These are phyloP conservation scores for Penicillium sp. DNA, from an alignment of 2,329 filamentous ascomycete species.

Conservation along the genomic window DNA sequence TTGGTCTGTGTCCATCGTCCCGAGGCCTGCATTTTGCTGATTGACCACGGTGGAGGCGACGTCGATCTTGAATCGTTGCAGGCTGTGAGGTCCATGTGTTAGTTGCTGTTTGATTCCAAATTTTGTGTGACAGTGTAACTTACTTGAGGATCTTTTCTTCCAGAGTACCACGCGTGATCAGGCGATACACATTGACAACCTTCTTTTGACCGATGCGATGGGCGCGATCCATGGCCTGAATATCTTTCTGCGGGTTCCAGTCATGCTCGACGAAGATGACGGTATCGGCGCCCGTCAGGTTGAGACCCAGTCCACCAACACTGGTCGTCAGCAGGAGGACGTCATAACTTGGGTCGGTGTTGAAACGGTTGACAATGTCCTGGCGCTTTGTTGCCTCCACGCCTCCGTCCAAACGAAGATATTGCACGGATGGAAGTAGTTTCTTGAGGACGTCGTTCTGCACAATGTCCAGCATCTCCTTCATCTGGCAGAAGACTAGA, in stretches of 20 bases:
- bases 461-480: conserved; percentile 99
- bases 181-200: conserved; percentile 96
- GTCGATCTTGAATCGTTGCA: conserved; percentile 99
- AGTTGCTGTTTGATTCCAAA: conserved; percentile 10
- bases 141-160: conserved; percentile 95
- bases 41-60: conserved; percentile 97
- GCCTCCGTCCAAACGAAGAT: conserved; percentile 85
- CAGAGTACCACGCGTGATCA: conserved; percentile 91
- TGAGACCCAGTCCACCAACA: conserved; percentile 89
- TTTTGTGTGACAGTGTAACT: conserved; percentile 31
- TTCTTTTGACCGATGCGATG: conserved; percentile 99
- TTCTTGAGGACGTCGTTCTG: conserved; percentile 87
- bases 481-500: conserved; percentile 98
- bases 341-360: conserved; percentile 94
- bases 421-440: conserved; percentile 88
- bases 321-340: conserved; percentile 89
- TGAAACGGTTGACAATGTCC: conserved; percentile 98
- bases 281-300: conserved; percentile 93
- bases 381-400: conserved; percentile 92
- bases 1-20: conserved; percentile 97
- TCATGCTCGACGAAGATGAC: conserved; percentile 99
- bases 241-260: conserved; percentile 98
- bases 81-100: conserved; percentile 48
- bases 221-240: conserved; percentile 97
- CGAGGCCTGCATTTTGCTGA: conserved; percentile 92